Conservation (phyloP, 495 filamentous ascomycete species). For the Podospora comata region DNA sequence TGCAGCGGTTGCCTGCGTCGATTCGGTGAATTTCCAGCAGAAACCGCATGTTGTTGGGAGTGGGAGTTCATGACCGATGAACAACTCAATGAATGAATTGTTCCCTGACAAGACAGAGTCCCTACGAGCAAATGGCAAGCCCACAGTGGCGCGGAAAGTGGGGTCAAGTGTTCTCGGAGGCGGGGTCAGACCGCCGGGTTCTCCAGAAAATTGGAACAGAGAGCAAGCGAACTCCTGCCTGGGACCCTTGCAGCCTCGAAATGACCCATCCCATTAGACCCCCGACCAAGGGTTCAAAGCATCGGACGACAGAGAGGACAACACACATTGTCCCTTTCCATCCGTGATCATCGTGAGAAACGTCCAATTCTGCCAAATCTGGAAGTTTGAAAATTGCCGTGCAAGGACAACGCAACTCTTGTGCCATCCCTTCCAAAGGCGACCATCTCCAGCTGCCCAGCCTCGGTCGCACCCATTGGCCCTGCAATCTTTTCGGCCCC, state of each 20-base stretch:
- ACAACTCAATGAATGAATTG: background rate
- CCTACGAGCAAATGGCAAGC: conserved; percentile 1
- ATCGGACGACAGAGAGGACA: conserved; percentile 9
- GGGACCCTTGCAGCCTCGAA: conserved; percentile 19
- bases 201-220: conserved; percentile 8
- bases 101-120: background rate
- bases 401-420: conserved; percentile 25
- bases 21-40: background rate
- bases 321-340: conserved; percentile 7
- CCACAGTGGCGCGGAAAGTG: background rate
- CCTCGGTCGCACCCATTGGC: conserved; percentile 25
- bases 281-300: background rate
- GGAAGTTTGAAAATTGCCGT: conserved; percentile 19
- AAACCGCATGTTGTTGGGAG: background rate
- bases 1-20: background rate
- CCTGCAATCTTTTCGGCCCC: conserved; percentile 12
- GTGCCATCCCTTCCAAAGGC: conserved; percentile 14
- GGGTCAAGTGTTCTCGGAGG: conserved; percentile 6
- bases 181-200: conserved; percentile 17
- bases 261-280: background rate
- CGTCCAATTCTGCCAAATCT: conserved; percentile 19
- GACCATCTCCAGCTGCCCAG: conserved; percentile 7
- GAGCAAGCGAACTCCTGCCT: conserved; percentile 5
- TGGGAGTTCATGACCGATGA: background rate
- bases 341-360: conserved; percentile 24